phyloP scores from a whole-genome alignment of 148 eudicot genomes.

The Diospyros lotus region DNA sequence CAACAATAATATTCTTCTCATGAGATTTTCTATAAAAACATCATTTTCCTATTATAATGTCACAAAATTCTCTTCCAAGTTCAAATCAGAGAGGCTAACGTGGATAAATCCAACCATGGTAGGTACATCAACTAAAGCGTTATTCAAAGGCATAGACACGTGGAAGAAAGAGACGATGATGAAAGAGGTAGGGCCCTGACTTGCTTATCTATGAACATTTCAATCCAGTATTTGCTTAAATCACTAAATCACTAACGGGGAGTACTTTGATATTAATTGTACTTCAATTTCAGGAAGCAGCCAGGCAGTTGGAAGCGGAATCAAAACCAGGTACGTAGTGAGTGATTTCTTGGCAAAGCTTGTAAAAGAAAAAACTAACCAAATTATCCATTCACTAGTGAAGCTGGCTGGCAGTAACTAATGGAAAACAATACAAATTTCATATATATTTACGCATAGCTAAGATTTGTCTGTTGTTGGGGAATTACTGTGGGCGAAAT shows the following conservation, averaged over 20 bases:
- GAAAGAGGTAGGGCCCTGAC: slow-evolving; percentile 30
- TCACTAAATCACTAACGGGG: not conserved
- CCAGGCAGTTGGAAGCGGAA: slow-evolving; percentile 22
- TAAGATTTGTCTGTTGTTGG: too few species aligned
- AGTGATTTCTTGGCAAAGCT: not conserved
- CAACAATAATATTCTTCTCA: too few species aligned
- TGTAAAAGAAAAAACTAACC: not conserved
- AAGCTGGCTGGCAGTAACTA: not conserved
- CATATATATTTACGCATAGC: not conserved
- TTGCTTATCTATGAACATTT: slow-evolving; percentile 11
- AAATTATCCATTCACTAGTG: not conserved
- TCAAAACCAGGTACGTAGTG: slow-evolving; percentile 30
- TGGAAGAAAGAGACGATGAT: slow-evolving; percentile 58
- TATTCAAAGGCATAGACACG: slow-evolving; percentile 48
- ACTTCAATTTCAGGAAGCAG: slow-evolving; percentile 30
- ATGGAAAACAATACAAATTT: not conserved
- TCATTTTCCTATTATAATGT: not conserved
- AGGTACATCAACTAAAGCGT: slow-evolving; percentile 58
- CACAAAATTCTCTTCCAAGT: too few species aligned
- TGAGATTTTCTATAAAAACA: not conserved
- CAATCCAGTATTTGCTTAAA: not conserved
- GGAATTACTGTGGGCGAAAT: too few species aligned
- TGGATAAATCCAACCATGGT: not conserved
- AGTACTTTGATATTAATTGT: not conserved
- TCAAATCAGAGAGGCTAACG: not conserved